phyloP scores from a whole-genome alignment of 2,329 filamentous ascomycete genomes.

The Apiospora phragmitis region DNA sequence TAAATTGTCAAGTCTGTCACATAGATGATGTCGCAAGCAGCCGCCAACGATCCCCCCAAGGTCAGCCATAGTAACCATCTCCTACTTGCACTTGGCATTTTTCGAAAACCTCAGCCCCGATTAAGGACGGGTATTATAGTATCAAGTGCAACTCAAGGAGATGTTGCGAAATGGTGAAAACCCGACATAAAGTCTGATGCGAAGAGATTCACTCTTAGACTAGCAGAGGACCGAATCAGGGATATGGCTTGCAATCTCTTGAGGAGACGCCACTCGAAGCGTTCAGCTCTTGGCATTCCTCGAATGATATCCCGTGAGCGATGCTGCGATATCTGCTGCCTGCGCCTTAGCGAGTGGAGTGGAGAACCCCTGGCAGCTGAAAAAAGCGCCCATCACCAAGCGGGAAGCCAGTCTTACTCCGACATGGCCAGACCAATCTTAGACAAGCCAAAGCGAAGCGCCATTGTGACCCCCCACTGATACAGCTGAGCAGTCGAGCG shows the following conservation, averaged over 20 bases:
- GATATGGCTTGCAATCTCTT: not conserved
- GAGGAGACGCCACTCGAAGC: not conserved
- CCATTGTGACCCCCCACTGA: not conserved
- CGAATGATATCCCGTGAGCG: not conserved
- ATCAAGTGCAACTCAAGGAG: not conserved
- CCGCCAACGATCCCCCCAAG: slow-evolving; percentile 18
- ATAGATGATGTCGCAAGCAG: slow-evolving; percentile 29
- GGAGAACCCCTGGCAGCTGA: slow-evolving; percentile 4
- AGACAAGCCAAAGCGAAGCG: not conserved
- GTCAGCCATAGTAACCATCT: slow-evolving; percentile 12
- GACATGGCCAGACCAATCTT: not conserved
- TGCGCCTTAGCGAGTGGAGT: not conserved
- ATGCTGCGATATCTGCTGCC: not conserved
- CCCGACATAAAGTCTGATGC: not conserved
- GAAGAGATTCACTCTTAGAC: not conserved
- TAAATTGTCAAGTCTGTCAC: slow-evolving; percentile 33
- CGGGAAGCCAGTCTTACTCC: not conserved
- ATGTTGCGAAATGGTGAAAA: not conserved
- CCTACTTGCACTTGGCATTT: not conserved
- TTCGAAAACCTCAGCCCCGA: not conserved
- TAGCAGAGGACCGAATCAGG: not conserved
- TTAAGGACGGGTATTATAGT: not conserved
- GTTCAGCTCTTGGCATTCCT: not conserved
- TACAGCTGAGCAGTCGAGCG: not conserved
- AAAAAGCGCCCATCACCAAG: not conserved